Percentiles rank a stretch among this genome's conserved stretches.
phyloP scores from a whole-genome alignment of 306 rosid genomes.

The Adenanthera pavonina region DNA sequence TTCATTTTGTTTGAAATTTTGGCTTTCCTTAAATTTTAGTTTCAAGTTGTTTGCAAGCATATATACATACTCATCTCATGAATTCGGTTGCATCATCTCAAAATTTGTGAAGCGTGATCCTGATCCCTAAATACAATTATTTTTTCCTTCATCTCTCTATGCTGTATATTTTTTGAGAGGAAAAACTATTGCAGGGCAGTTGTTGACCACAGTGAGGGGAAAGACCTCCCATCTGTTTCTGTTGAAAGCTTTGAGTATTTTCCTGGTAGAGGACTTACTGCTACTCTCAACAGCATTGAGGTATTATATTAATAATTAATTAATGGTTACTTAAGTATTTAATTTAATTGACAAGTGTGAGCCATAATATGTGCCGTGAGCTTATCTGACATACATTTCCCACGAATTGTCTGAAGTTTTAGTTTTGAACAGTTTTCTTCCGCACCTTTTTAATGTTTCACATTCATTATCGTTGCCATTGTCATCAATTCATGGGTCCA shows the following conservation, averaged over 20 bases:
- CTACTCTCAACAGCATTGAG: conserved; percentile 82
- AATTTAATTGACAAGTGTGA: conserved; percentile 35
- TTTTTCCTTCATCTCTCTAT: conserved; percentile 17
- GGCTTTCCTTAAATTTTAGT: neutral
- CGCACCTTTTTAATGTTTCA: neutral
- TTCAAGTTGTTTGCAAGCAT: conserved; percentile 15
- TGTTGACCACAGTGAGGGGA: conserved; percentile 92
- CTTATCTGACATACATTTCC: conserved; percentile 29
- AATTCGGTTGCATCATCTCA: conserved; percentile 35
- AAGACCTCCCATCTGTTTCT: conserved; percentile 91
- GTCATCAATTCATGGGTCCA: conserved; percentile 23
- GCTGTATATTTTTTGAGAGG: neutral
- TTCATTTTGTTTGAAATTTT: conserved; percentile 19
- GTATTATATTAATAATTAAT: conserved; percentile 40
- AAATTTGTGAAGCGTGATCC: conserved; percentile 25
- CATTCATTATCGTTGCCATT: conserved; percentile 19
- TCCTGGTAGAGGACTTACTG: conserved; percentile 94
- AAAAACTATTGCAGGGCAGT: conserved; percentile 78
- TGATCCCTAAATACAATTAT: conserved; percentile 23
- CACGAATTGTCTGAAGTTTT: neutral
- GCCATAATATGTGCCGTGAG: conserved; percentile 1
- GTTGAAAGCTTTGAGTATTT: conserved; percentile 94
- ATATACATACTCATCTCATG: conserved; percentile 18
- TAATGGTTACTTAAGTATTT: conserved; percentile 12
- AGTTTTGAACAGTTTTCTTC: conserved; percentile 21